Evolutionary conservation across 345 rosid species (phyloP).

Genomic region (Viola odorata): DNA sequence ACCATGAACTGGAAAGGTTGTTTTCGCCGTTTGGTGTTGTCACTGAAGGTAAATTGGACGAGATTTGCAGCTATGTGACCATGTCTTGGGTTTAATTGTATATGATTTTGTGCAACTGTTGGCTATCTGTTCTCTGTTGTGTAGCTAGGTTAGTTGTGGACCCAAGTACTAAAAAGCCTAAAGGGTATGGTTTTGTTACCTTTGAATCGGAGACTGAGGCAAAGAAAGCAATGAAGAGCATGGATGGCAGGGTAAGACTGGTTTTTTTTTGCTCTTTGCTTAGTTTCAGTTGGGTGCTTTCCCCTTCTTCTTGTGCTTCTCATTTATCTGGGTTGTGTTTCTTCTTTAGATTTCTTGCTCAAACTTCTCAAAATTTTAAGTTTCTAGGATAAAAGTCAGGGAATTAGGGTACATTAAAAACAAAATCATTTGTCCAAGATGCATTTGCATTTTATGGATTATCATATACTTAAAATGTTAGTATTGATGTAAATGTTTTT

Average conservation of each 20-base stretch:
- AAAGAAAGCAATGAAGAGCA: constrained; percentile 46
- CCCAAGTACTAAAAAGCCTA: constrained; percentile 50
- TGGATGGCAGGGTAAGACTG: constrained; percentile 48
- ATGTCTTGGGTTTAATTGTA: neutral
- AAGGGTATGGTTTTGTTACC: constrained; percentile 67
- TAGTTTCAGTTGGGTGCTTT: neutral
- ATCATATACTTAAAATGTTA: neutral
- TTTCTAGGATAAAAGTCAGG: neutral
- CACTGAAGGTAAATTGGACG: constrained; percentile 27
- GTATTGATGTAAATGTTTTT: neutral
- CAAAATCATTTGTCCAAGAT: neutral
- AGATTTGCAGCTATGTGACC: too few species aligned
- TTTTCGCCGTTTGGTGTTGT: constrained; percentile 42
- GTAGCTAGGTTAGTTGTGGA: constrained; percentile 49
- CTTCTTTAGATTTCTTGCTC: neutral
- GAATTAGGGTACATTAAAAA: neutral
- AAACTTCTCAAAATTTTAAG: neutral
- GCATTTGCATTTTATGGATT: neutral
- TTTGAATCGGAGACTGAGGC: constrained; percentile 51
- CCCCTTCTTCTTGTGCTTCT: neutral
- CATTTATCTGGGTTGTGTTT: neutral
- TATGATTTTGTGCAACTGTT: neutral
- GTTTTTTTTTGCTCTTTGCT: neutral
- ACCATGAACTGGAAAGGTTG: constrained; percentile 21
- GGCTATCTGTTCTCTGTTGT: neutral